phyloP scores from a whole-genome alignment of 2,329 filamentous ascomycete genomes.

The Venturia carpophila region DNA sequence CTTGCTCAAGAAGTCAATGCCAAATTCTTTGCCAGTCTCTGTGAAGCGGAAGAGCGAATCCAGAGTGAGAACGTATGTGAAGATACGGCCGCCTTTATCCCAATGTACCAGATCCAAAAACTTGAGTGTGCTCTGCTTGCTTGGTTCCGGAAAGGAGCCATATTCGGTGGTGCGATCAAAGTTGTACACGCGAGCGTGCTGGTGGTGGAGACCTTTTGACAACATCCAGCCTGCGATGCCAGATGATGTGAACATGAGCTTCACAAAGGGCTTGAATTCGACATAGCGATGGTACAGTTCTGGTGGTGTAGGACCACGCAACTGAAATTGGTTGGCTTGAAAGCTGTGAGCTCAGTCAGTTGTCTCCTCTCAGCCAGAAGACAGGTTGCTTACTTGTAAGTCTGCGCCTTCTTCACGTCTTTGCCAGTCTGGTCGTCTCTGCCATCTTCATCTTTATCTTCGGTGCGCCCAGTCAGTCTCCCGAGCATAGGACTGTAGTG shows the following conservation, averaged over 20 bases:
- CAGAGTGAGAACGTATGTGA: conserved; percentile 85
- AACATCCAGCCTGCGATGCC: conserved; percentile 73
- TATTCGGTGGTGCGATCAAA: conserved; percentile 70
- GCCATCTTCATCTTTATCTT: conserved; percentile 39
- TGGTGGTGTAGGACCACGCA: conserved; percentile 72
- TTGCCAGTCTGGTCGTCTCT: conserved; percentile 33
- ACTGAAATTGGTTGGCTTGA: conserved; percentile 85
- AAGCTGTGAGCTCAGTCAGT: conserved; percentile 51
- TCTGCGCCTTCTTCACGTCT: conserved; percentile 46
- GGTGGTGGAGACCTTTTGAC: conserved; percentile 80
- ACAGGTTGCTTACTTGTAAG: conserved; percentile 59
- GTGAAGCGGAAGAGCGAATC: conserved; percentile 86
- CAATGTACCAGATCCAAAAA: conserved; percentile 83
- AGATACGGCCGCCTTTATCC: conserved; percentile 76
- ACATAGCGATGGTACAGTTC: conserved; percentile 86
- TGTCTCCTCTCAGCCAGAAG: background rate
- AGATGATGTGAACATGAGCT: conserved; percentile 73
- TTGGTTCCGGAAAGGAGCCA: conserved; percentile 57
- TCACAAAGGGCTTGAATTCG: conserved; percentile 85
- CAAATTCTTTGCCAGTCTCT: conserved; percentile 91
- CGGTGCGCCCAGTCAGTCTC: conserved; percentile 60
- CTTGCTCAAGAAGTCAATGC: conserved; percentile 86
- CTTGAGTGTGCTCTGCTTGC: conserved; percentile 62
- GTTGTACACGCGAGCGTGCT: conserved; percentile 84
- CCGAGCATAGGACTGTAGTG: conserved; percentile 89